Evolutionary conservation across 2,329 filamentous ascomycete species (phyloP).

Genomic region (Zymoseptoria pseudotritici): DNA sequence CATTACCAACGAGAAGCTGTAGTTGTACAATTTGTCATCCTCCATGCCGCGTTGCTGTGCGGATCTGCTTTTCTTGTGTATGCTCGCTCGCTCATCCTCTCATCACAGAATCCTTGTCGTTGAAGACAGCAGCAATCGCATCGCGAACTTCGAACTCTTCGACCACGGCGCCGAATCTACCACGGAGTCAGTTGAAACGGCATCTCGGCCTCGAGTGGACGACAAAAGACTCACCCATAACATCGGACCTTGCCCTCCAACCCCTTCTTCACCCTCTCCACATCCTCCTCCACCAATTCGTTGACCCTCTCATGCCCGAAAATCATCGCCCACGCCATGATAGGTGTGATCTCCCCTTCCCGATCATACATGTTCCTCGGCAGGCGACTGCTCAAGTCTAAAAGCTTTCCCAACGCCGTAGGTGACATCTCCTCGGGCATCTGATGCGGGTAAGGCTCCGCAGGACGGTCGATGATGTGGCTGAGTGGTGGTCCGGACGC

Average conservation of each 20-base stretch:
- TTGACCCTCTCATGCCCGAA: conserved; percentile 61
- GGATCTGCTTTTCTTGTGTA: not conserved
- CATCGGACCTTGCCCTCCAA: conserved; percentile 77
- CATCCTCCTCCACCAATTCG: conserved; percentile 42
- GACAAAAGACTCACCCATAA: conserved; percentile 63
- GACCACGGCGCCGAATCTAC: conserved; percentile 59
- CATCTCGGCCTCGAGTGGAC: not conserved
- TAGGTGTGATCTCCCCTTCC: conserved; percentile 85
- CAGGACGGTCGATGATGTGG: conserved; percentile 49
- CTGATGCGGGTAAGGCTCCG: conserved; percentile 55
- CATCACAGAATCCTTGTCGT: conserved; percentile 41
- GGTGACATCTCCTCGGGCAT: conserved; percentile 69
- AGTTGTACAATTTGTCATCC: not conserved
- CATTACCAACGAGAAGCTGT: not conserved
- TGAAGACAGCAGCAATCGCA: conserved; percentile 65
- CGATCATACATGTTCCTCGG: conserved; percentile 47
- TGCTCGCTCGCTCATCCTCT: not conserved
- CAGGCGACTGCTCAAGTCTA: conserved; percentile 75
- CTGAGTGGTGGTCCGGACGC: conserved; percentile 73
- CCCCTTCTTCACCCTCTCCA: conserved; percentile 16
- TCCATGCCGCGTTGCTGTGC: not conserved
- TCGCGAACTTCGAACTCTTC: conserved; percentile 71
- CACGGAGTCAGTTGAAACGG: not conserved
- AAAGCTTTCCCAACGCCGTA: conserved; percentile 68
- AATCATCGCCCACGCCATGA: conserved; percentile 88